phyloP scores from a whole-genome alignment of 768 basidiomycete species.

The Cystofilobasidium macerans region DNA sequence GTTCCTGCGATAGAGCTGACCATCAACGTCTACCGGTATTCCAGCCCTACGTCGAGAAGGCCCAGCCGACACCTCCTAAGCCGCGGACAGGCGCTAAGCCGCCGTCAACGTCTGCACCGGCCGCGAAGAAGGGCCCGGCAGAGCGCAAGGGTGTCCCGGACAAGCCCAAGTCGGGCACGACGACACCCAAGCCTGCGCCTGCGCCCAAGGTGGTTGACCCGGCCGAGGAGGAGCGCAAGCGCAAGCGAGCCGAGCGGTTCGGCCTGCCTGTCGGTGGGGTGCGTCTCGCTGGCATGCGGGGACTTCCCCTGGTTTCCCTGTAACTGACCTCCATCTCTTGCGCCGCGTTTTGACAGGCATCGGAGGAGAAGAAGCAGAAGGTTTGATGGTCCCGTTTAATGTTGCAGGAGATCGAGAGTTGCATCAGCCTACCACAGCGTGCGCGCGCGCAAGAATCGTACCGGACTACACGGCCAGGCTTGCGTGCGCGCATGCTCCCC shows the following conservation, averaged over 20 bases:
- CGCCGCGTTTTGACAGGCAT: not conserved
- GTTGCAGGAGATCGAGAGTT: no score
- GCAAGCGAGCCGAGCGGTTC: conserved; percentile 23
- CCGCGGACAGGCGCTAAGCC: not conserved
- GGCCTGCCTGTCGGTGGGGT: conserved; percentile 10
- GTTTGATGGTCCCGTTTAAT: not conserved
- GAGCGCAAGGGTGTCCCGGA: not conserved
- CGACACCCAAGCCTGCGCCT: not conserved
- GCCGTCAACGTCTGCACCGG: not conserved
- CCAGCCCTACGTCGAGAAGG: conserved; percentile 24
- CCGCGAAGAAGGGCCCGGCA: not conserved
- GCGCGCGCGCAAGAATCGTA: no score
- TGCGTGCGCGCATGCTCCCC: no score
- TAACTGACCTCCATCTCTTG: no score
- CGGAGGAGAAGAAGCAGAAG: conserved; percentile 5
- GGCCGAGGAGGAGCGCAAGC: conserved; percentile 24
- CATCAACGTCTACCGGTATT: not conserved
- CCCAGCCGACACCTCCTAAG: conserved; percentile 11
- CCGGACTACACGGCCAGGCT: no score
- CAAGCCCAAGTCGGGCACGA: not conserved
- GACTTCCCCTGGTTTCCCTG: no score
- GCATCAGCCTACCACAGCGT: no score
- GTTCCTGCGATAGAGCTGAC: no score
- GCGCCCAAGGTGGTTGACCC: conserved; percentile 15
- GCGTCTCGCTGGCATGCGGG: no score